phyloP scores from a whole-genome alignment of 2,329 filamentous ascomycete species.

The Monilinia laxa region DNA sequence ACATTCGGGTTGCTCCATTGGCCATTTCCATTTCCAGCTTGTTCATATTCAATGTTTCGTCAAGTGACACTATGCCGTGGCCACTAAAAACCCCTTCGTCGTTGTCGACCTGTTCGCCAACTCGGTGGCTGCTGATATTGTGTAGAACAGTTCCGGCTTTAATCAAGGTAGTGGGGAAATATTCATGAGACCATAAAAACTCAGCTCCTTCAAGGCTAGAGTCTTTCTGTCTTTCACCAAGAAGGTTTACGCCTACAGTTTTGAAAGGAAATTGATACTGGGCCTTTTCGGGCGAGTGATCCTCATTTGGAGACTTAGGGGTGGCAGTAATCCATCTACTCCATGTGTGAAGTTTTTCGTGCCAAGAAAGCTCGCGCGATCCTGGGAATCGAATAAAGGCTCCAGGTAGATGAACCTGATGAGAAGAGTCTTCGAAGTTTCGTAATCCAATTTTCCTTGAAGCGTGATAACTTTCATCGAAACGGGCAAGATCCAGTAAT shows the following conservation, averaged over 20 bases:
- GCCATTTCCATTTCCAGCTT: conserved; percentile 2
- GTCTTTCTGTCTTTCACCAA: background rate
- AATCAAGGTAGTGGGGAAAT: conserved; percentile 2
- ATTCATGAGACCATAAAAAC: conserved; percentile 6
- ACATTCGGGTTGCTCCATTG: conserved; percentile 21
- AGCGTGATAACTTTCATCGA: conserved; percentile 25
- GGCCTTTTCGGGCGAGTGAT: background rate
- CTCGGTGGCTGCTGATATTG: conserved; percentile 10
- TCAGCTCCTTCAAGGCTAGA: background rate
- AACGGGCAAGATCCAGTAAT: conserved; percentile 30
- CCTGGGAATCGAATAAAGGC: conserved; percentile 30
- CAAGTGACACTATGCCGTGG: background rate
- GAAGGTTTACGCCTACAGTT: background rate
- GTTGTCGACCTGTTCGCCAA: background rate
- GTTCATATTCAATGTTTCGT: conserved; percentile 4
- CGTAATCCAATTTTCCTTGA: conserved; percentile 27
- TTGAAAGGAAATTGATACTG: conserved; percentile 13
- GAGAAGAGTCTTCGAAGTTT: conserved; percentile 15
- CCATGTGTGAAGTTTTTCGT: conserved; percentile 37
- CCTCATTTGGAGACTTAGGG: conserved; percentile 1
- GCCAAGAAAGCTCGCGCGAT: conserved; percentile 35
- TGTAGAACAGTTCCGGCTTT: conserved; percentile 15
- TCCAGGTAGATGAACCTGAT: conserved; percentile 16
- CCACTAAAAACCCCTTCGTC: background rate
- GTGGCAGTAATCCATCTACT: conserved; percentile 36